Evolutionary conservation across 441 rosid genomes (phyloP).

Genomic region (Pelargonium fulgidum): DNA sequence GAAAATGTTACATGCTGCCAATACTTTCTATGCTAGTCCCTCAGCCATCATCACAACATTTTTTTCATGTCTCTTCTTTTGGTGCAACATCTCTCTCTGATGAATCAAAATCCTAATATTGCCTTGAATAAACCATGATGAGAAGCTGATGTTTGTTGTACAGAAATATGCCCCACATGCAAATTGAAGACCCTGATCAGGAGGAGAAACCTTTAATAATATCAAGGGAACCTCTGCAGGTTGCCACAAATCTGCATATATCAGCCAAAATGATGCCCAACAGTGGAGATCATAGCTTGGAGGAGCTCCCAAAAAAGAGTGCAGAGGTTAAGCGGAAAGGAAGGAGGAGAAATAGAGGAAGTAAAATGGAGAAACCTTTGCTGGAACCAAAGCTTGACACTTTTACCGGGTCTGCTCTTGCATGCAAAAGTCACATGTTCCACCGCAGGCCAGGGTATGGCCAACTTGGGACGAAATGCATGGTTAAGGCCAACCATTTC

Average conservation of each 20-base stretch:
- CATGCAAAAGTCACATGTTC: constrained; percentile 29
- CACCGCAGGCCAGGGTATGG: constrained; percentile 37
- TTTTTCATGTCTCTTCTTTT: constrained; percentile 18
- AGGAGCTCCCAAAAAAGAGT: constrained; percentile 17
- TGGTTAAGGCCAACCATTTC: constrained; percentile 52
- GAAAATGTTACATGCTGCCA: constrained; percentile 12
- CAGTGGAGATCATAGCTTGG: constrained; percentile 13
- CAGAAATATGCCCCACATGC: constrained; percentile 24
- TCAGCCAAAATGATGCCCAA: constrained; percentile 20
- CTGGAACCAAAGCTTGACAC: constrained; percentile 16
- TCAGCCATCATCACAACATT: constrained; percentile 7
- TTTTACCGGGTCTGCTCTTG: constrained; percentile 1
- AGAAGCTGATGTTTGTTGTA: constrained; percentile 15
- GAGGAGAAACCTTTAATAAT: constrained; percentile 20
- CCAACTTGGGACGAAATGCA: constrained; percentile 33
- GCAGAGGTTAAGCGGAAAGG: constrained; percentile 16
- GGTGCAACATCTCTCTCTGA: constrained; percentile 4
- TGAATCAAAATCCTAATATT: constrained; percentile 6
- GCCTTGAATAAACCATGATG: constrained; percentile 3
- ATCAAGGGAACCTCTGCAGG: constrained; percentile 16
- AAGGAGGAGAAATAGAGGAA: constrained; percentile 20
- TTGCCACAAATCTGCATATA: constrained; percentile 17
- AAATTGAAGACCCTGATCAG: constrained; percentile 20
- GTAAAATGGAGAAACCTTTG: constrained; percentile 16
- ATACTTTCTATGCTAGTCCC: constrained; percentile 2